Percentiles rank a stretch among this genome's conserved stretches.
phyloP scores from a whole-genome alignment of 2,329 filamentous ascomycete genomes.

The Harringtonia lauricola region DNA sequence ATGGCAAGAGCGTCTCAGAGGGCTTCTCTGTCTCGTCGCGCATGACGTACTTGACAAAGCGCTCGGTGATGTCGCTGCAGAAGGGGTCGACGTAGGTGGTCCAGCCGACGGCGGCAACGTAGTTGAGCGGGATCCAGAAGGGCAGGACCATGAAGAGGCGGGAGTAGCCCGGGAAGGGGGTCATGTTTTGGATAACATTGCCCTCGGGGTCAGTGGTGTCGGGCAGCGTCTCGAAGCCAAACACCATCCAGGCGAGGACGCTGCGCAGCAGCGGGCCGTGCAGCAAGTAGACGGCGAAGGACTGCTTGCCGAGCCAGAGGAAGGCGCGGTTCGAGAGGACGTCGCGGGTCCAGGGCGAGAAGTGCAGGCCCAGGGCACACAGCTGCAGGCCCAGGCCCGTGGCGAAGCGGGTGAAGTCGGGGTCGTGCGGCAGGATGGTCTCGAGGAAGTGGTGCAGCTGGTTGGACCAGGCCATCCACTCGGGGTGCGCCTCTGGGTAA shows the following conservation, averaged over 20 bases:
- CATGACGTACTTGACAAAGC: constrained; percentile 14
- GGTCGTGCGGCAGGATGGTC: constrained; percentile 31
- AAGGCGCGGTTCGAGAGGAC: constrained; percentile 42
- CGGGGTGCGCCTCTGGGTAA: constrained; percentile 43
- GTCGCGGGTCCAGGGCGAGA: constrained; percentile 38
- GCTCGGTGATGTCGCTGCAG: constrained; percentile 32
- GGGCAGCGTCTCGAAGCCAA: constrained; percentile 28
- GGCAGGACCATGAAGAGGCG: constrained; percentile 27
- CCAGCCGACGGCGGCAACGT: constrained; percentile 36
- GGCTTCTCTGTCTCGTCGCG: constrained; percentile 13
- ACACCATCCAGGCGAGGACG: constrained; percentile 49
- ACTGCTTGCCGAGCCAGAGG: constrained; percentile 52
- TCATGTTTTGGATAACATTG: constrained; percentile 11
- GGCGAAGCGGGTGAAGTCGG: constrained; percentile 32
- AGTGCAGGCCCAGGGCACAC: constrained; percentile 39
- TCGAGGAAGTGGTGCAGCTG: constrained; percentile 29
- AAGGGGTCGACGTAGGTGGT: constrained; percentile 41
- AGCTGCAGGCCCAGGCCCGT: constrained; percentile 27
- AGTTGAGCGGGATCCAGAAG: constrained; percentile 35
- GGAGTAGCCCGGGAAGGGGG: constrained; percentile 21
- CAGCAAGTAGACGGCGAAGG: constrained; percentile 53
- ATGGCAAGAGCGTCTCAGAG: background rate
- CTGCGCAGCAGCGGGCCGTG: constrained; percentile 51
- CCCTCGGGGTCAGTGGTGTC: constrained; percentile 25
- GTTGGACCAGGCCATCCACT: constrained; percentile 44